Percentiles rank a stretch among this genome's conserved stretches.
Conservation (phyloP, 495 filamentous ascomycete genomes). For the Penicillium maclennaniae region DNA sequence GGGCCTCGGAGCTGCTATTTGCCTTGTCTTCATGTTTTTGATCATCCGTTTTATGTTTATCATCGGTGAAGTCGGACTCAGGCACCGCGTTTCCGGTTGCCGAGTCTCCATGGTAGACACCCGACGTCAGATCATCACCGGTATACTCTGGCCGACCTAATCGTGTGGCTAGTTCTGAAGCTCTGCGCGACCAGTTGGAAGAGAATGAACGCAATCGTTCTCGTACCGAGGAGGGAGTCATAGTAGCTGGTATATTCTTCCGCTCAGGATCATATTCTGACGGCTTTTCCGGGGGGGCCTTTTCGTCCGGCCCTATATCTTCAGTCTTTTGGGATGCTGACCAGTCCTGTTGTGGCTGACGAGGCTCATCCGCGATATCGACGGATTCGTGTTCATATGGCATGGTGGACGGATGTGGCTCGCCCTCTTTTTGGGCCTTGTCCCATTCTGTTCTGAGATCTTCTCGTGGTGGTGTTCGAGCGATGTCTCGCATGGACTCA, state of each 20-base stretch:
- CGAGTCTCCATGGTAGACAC: constrained; percentile 26
- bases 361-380: constrained; percentile 7
- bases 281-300: not conserved
- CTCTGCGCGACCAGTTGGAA: not conserved
- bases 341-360: not conserved
- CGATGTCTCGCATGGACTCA: not conserved
- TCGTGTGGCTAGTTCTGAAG: constrained; percentile 2
- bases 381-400: constrained; percentile 12
- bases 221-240: not conserved
- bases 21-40: constrained; percentile 20
- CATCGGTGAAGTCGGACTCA: constrained; percentile 28
- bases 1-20: constrained; percentile 23
- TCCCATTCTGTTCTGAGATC: constrained; percentile 4
- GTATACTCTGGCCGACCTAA: constrained; percentile 21
- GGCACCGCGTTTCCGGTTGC: constrained; percentile 24
- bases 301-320: not conserved
- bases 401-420: constrained; percentile 4
- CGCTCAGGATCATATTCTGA: not conserved
- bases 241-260: not conserved
- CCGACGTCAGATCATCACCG: constrained; percentile 25
- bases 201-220: constrained; percentile 1
- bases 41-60: constrained; percentile 30
- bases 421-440: not conserved
- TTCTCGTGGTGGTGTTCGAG: not conserved
- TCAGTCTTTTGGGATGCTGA: not conserved